Base-by-base conservation (phyloP, 805 yeast species). In the Ogataea allantospora region DNA sequence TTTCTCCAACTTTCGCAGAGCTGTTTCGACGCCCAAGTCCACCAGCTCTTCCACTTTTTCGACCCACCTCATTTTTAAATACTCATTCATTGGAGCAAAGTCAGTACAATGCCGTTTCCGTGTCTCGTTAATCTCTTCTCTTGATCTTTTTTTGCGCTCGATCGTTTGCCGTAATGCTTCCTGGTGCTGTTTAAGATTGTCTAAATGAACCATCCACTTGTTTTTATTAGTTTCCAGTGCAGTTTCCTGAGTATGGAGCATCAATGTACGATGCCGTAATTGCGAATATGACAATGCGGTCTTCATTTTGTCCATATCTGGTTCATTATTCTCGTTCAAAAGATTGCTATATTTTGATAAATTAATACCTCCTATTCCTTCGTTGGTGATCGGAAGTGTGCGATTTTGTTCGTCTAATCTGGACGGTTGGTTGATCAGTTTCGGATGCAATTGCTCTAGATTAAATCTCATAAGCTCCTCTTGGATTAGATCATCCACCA, bases 41-140 rank as follows among this genome's bases (percentile, higher is more conserved):
- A 68, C 58, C 31, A 62, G 51, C 31, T 60, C 60, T 32, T 64
- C 62, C 18, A 78, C 54, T 17, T 70, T 73, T 6, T 72, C 74
- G 29, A 58, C 62, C 83, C 84, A 77, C 47, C 74, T 60, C 7
- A 65, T 61, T n/a, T 61, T 55, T 37, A 76, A 58, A 40, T 71
- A 71, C 21, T 66, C 68, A 38, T 70, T 53, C 17, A 67, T 63
- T 0, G 78, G 75, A 44, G 63, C 61, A 35, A 63, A 68, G 12
- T 70, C 66, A 4, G 48, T 20, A 54, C 78, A 80, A 32, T 67
- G 51, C 21, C 53, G 55, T 44, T 70, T 66, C 16, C 87, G 56
- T 16, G 58, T 59, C 9, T 35, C 44, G 30, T 71, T 66, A 11
- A 76, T 38, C 5, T 69, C 74, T 5, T 71, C 72, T 7, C 75